Evolutionary conservation across 2,329 filamentous ascomycete species (phyloP), one percentile per base, ranked within the genome.

Genomic region (Xylaria sp.): DNA sequence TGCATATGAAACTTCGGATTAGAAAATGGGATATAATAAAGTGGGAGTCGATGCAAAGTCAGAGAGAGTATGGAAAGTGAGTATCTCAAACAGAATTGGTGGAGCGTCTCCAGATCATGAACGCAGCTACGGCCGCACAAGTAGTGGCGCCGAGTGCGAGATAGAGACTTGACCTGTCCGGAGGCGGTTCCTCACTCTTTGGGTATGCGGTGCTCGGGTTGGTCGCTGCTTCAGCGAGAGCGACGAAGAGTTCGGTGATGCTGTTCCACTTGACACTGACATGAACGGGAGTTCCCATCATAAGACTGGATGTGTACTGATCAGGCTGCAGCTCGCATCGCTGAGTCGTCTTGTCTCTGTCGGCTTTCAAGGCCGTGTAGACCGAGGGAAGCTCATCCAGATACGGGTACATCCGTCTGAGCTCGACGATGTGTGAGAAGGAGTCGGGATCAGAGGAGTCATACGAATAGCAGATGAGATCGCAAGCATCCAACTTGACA

Each of bases 381-480:
- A 99, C 88, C 7, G 91, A 88, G 0, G 94, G 94, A 34, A 99
- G 78, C n/a, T 91, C 87, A 71, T 96, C 90, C 2, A 99, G 82
- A 58, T 94, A 88, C 0, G 91, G 86, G 66, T 93, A 89, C 68
- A 87, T 89, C 58, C 84, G 82, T 49, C 92, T 87, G 53, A 97
- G 79, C 16, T 89, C 83, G 44, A 93, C 89, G 56, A 99, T 91
- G 70, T 97, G 92, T 1, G 89, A 86, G 74, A 99, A 99, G 3
- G 91, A 96, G 73, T 97, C 92, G 0, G 94, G 93, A 63, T 99
- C 92, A 1, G 92, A 95, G 1, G 93, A 97, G 76, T 99, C 94
- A 76, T 97, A 99, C 0, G 91, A 88, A 75, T 96, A 97, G 75
- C 93, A 96, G 51, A 99, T 83, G 23, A 99, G 82, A 74, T 99